Conservation (phyloP, 345 rosid species). For the Salix udensis region DNA sequence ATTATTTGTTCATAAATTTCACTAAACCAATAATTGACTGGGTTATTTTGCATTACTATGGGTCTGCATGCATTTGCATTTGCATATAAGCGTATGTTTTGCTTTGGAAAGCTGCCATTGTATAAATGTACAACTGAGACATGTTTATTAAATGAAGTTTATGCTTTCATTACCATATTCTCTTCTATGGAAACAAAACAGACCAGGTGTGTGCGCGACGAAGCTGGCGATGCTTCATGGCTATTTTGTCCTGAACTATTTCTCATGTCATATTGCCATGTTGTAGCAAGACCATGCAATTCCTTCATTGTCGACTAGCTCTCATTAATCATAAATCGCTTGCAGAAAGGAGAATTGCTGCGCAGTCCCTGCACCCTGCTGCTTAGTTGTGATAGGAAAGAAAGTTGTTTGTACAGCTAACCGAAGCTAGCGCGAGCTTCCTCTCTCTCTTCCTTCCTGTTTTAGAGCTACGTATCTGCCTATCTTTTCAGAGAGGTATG, state of each 20-base stretch:
- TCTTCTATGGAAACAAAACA: neutral
- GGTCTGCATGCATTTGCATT: neutral
- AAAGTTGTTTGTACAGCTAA: conserved; percentile 52
- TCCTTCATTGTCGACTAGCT: neutral
- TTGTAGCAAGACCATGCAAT: neutral
- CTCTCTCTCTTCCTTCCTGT: conserved; percentile 25
- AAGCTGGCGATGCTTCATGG: neutral
- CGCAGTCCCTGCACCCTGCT: conserved; percentile 32
- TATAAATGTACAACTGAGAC: neutral
- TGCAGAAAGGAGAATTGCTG: conserved; percentile 57
- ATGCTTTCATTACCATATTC: neutral
- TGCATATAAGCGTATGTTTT: neutral
- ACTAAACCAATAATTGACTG: neutral
- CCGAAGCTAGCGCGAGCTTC: conserved; percentile 44
- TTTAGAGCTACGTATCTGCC: conserved; percentile 30
- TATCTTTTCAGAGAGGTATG: conserved; percentile 28
- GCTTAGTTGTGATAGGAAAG: conserved; percentile 25
- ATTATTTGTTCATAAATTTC: neutral
- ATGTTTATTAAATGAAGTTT: neutral
- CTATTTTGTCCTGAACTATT: neutral
- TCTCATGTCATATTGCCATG: neutral
- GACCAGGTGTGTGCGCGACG: neutral
- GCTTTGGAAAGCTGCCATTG: neutral
- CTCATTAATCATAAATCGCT: conserved; percentile 2
- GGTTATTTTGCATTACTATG: neutral